Evolutionary conservation across 805 yeast genomes (phyloP), one percentile per base, ranked within the genome.

Genomic region (Isabelozyma rhagii): DNA sequence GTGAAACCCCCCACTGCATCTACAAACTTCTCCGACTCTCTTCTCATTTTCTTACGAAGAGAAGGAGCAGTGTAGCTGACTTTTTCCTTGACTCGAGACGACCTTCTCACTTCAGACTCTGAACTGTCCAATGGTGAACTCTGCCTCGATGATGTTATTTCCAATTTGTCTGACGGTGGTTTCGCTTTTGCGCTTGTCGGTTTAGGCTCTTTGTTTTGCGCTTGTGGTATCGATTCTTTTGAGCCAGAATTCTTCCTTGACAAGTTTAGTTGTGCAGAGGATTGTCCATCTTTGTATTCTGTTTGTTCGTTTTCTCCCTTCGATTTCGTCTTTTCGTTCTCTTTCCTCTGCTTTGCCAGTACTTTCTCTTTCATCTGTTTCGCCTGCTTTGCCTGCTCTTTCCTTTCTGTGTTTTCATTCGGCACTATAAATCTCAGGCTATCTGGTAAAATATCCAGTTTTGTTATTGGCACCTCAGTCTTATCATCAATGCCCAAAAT

Each of bases 1-100:
- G 38, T 40, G 39, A 31, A 52, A 59, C 64, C 71, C 7, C 66
- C 71, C 0, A 84, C 81, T 1, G 91, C 91, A 62, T 82, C 88
- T 3, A 81, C 81, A 42, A 83, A 68, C 53, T 76, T 74, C 29
- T 72, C 85, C 0, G 83, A 73, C 34, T 81, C 82, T 55, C 93
- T 74, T 60, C 96, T 78, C 84, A 85, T 76, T 60, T 87, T 87
- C 13, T 77, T 79, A 39, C 87, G 72, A 47, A 86, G 64, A 1
- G 92, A 82, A 0, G 91, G 90, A 34, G 82, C 73, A 15, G 82
- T 82, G 57, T 89, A 89, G 61, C 83, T 81, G 5, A 89, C 81
- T 9, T 78, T 75, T 50, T 78, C 81, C 4, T 82, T 77, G 18
- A 82, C 69, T 21, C 89, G 72, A 49, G 82, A 66, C 45, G 85